These are phyloP conservation scores for Pharnaceum exiguum DNA, from an alignment of 148 eudicot species.

Conservation along the genomic window DNA sequence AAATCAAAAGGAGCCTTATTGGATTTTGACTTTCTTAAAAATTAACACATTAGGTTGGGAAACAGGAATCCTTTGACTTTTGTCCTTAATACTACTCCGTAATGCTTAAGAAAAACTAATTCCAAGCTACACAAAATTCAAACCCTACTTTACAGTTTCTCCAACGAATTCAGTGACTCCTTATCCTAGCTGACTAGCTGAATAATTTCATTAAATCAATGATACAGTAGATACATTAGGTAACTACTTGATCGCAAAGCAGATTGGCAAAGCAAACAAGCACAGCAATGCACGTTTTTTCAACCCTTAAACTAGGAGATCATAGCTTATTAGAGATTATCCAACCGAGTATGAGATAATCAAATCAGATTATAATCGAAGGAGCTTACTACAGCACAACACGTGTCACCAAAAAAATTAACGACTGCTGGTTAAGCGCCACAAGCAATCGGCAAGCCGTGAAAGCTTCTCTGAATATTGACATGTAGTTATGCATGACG, in stretches of 20 bases:
- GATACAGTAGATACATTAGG: no score
- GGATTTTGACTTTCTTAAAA: conserved; percentile 18
- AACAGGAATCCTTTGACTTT: conserved; percentile 23
- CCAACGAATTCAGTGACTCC: background rate
- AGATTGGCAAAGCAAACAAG: no score
- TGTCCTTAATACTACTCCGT: background rate
- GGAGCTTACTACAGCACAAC: background rate
- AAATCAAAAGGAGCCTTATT: conserved; percentile 23
- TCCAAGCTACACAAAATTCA: conserved; percentile 9
- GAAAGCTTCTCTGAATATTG: background rate
- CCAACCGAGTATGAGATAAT: background rate
- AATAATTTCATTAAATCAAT: no score
- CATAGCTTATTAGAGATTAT: no score
- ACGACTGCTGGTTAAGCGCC: background rate
- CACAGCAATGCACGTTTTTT: no score
- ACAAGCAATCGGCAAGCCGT: background rate
- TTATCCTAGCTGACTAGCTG: no score
- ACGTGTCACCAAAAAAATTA: conserved; percentile 5
- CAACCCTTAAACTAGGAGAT: no score
- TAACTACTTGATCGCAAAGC: no score
- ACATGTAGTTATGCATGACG: background rate
- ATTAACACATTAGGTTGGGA: conserved; percentile 15
- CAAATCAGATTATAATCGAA: background rate
- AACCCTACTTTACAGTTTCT: background rate
- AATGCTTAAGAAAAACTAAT: background rate